Base-by-base conservation (phyloP, 2,329 filamentous ascomycete species). In the Colletotrichum sp. region DNA sequence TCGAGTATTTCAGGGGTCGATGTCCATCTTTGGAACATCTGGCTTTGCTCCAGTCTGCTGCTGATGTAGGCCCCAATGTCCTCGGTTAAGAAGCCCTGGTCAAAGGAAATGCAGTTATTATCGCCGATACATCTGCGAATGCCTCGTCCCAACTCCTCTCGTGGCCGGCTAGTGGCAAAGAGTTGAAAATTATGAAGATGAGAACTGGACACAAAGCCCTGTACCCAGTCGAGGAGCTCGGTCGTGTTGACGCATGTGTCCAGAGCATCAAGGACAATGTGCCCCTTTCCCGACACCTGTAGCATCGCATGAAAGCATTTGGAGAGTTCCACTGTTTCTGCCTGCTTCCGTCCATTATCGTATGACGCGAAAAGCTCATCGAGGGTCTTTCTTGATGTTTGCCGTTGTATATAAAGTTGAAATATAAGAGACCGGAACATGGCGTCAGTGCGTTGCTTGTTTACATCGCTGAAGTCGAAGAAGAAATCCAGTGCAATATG, bases 391-490 rank as follows among this genome's bases (percentile, higher is more conserved):
- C 34, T 30, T 21, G 34, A 7, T 13, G n/a, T n/a, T n/a, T n/a
- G n/a, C n/a, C n/a, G n/a, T n/a, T n/a, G n/a, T n/a, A n/a, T n/a
- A n/a, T n/a, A n/a, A n/a, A n/a, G n/a, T n/a, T n/a, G n/a, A n/a
- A n/a, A n/a, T n/a, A n/a, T n/a, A n/a, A n/a, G 59, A 10, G 79
- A 81, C 13, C 73, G 76, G 0, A 76, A 6, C 3, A 79, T 68
- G 1, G 60, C 63, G 2, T 79, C 64, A 0, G 76, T 8, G 4
- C 9, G 77, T 48, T 81, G 76, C 32, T 82, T 81, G 4, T 4
- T 67, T 0, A 4, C 24, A 5, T 82, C 77, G 24, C 28, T 78
- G 34, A 80, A 80, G 52, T 81, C 77, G 34, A 80, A 81, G 67
- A 77, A 81, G 28, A 79, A 78, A 3, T 4, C 18, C 16, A 80